A percentile compares a stretch with the other conserved stretches of the same genome.
Evolutionary conservation across 208 protist genomes (phyloP).

Genomic region (Leishmania lainsoni): DNA sequence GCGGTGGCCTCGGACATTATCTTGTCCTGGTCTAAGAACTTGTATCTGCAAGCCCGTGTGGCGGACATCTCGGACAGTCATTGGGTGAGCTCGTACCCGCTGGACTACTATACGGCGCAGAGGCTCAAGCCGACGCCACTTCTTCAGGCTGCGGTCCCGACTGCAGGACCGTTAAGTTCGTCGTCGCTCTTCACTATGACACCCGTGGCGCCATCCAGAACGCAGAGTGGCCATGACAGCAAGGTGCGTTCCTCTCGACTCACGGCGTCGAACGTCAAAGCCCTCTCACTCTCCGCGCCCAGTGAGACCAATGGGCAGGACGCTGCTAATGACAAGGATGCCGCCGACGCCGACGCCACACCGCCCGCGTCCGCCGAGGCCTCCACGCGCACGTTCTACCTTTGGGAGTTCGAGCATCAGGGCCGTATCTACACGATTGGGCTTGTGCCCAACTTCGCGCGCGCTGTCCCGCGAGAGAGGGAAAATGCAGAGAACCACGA

Average conservation of each 20-base stretch:
- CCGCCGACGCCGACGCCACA: not conserved
- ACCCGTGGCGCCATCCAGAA: not conserved
- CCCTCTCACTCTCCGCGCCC: not conserved
- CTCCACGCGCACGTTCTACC: not conserved
- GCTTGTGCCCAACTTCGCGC: conserved; percentile 27
- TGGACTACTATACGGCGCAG: conserved; percentile 6
- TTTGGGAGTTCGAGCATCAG: conserved; percentile 36
- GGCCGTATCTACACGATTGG: conserved; percentile 13
- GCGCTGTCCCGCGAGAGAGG: conserved; percentile 3
- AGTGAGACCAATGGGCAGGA: not conserved
- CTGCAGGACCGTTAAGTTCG: not conserved
- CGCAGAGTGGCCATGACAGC: not conserved
- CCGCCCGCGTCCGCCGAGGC: not conserved
- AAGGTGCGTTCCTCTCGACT: not conserved
- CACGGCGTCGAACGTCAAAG: not conserved
- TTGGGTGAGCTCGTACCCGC: conserved; percentile 15
- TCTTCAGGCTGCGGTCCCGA: no score
- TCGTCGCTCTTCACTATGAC: not conserved
- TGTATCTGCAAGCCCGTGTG: conserved; percentile 20
- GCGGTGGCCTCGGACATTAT: conserved; percentile 20
- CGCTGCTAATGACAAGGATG: not conserved
- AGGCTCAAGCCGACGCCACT: not conserved
- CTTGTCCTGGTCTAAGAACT: conserved; percentile 29
- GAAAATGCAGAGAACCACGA: not conserved
- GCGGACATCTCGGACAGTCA: conserved; percentile 6